phyloP scores from a whole-genome alignment of 78 protist genomes.

The Polysphondylium violaceum region DNA sequence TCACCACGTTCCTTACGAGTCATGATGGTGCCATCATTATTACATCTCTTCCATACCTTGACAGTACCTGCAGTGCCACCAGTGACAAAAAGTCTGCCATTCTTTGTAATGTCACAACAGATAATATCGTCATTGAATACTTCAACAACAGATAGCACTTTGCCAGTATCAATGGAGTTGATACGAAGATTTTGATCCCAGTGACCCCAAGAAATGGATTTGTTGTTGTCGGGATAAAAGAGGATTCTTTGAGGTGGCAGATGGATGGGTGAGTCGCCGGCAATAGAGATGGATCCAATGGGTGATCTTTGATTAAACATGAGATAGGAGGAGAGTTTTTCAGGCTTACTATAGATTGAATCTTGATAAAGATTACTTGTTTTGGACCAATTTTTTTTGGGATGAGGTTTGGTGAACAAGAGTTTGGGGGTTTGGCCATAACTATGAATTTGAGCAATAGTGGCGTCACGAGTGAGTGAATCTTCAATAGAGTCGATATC shows the following conservation, averaged over 20 bases:
- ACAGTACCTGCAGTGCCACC: slow-evolving; percentile 74
- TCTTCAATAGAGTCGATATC: slow-evolving; percentile 88
- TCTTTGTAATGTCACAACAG: slow-evolving; percentile 71
- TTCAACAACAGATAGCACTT: slow-evolving; percentile 32
- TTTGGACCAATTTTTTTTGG: slow-evolving; percentile 65
- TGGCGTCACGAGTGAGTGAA: slow-evolving; percentile 75
- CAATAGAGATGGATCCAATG: slow-evolving; percentile 32
- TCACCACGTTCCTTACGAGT: slow-evolving; percentile 78
- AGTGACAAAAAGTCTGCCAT: slow-evolving; percentile 68
- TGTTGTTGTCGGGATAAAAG: slow-evolving; percentile 47
- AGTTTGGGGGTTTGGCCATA: slow-evolving; percentile 99
- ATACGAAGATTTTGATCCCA: slow-evolving; percentile 85
- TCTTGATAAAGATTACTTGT: slow-evolving; percentile 3
- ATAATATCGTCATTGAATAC: slow-evolving; percentile 72
- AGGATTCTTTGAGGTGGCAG: slow-evolving; percentile 50
- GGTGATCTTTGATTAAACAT: slow-evolving; percentile 57
- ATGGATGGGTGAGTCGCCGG: slow-evolving; percentile 49
- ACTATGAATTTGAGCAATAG: slow-evolving; percentile 88
- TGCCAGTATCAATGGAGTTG: slow-evolving; percentile 62
- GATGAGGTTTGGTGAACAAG: slow-evolving; percentile 93
- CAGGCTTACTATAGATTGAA: slow-evolving; percentile 37
- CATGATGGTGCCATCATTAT: slow-evolving; percentile 31
- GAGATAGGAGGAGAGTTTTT: slow-evolving; percentile 11
- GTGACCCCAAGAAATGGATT: slow-evolving; percentile 80
- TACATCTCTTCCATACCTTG: slow-evolving; percentile 68